phyloP scores from a whole-genome alignment of 148 eudicot genomes.

The Amaranthus hypochondriacus region DNA sequence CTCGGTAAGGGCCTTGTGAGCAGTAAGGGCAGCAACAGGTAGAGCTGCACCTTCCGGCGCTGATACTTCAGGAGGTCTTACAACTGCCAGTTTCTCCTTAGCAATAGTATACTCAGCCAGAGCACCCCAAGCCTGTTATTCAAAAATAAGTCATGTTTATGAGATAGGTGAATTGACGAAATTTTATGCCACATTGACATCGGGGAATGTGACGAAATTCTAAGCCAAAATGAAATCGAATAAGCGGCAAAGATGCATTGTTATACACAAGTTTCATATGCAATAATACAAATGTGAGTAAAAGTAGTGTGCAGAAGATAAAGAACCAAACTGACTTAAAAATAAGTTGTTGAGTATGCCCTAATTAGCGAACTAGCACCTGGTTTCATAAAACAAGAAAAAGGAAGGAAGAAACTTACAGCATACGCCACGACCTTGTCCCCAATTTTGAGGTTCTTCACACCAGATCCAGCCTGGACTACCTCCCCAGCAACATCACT shows the following conservation, averaged over 20 bases:
- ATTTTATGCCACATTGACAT: too few relatives aligned
- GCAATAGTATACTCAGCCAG: slow-evolving; percentile 65
- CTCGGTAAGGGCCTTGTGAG: slow-evolving; percentile 57
- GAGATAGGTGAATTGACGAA: too few relatives aligned
- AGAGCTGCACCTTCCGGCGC: slow-evolving; percentile 60
- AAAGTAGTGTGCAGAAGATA: not conserved
- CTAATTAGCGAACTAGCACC: too few relatives aligned
- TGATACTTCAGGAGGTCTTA: slow-evolving; percentile 65
- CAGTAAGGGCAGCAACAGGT: slow-evolving; percentile 62
- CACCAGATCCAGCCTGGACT: slow-evolving; percentile 56
- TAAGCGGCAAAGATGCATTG: not conserved
- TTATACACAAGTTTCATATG: not conserved
- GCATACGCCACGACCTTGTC: slow-evolving; percentile 60
- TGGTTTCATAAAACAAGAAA: not conserved
- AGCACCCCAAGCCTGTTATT: slow-evolving; percentile 62
- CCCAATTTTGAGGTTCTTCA: slow-evolving; percentile 53
- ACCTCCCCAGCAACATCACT: slow-evolving; percentile 87
- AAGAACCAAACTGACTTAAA: not conserved
- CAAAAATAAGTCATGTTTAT: not conserved
- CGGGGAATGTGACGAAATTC: too few relatives aligned
- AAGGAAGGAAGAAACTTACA: slow-evolving; percentile 33
- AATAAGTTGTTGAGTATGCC: too few relatives aligned
- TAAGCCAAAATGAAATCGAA: not conserved
- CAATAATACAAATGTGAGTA: not conserved
- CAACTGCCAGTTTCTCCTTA: slow-evolving; percentile 42